Evolutionary conservation across 768 basidiomycete genomes (phyloP).

Genomic region (Lentinula edodes): DNA sequence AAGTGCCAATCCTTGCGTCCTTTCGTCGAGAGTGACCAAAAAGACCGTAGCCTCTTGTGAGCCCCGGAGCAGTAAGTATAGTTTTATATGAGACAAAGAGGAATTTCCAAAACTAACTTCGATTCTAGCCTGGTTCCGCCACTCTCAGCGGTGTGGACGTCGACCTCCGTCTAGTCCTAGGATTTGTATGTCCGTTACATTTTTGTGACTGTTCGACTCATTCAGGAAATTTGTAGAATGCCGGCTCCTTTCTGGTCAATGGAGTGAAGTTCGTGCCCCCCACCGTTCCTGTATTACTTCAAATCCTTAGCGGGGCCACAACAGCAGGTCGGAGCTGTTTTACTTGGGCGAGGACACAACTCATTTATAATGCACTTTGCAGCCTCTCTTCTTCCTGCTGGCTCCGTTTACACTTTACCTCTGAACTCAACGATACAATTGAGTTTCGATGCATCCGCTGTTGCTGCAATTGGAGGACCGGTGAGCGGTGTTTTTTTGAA

Average conservation of each 20-base stretch:
- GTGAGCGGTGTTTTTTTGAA: neutral
- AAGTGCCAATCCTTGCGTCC: neutral
- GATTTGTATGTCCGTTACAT: neutral
- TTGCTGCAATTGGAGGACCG: constrained; percentile 13
- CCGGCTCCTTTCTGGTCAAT: neutral
- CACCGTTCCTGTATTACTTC: neutral
- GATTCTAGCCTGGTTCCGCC: neutral
- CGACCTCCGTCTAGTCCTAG: neutral
- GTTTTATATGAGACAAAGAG: too few species aligned
- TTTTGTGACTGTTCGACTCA: too few species aligned
- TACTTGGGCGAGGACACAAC: neutral
- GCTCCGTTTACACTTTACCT: constrained; percentile 30
- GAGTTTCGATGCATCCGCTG: constrained; percentile 18
- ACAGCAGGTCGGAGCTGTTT: neutral
- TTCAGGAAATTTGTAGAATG: neutral
- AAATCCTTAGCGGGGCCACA: neutral
- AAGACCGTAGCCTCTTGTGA: neutral
- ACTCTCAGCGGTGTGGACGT: neutral
- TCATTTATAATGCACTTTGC: neutral
- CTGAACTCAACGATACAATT: constrained; percentile 32
- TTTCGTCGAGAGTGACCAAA: neutral
- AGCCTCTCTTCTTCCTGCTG: constrained; percentile 23
- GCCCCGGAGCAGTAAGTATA: neutral
- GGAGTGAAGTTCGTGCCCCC: neutral
- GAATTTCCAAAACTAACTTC: neutral